Base-by-base conservation (phyloP, 257 asterid species). In the Paraleonurus japonicus region DNA sequence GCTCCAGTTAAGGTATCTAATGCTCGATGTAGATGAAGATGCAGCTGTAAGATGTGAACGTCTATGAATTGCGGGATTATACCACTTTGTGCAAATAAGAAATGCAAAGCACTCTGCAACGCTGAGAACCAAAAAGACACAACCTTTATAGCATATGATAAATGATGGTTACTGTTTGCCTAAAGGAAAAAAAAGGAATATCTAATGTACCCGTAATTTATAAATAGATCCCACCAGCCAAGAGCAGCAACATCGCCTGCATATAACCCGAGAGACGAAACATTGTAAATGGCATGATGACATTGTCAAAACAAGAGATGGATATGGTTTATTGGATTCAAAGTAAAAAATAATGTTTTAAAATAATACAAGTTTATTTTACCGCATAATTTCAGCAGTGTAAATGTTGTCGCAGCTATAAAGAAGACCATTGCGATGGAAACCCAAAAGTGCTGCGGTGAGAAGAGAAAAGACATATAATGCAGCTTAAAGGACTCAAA, bases 191-290 rank as follows among this genome's bases (percentile, higher is more conserved):
- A n/a, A 67, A 73, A 19, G 30, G 48, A 27, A 55, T 32, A 65
- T 51, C 15, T 57, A 30, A 69, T 57, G 65, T 86, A 94, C 99
- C 99, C 96, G 60, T 86, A 94, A 81, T 88, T 94, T 80, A 94
- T 89, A 72, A 91, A 94, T 58, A 94, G 84, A 84, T 91, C 99
- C 99, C 97, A 94, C 99, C 97, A 94, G 69, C 97, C 96, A 73
- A 94, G 96, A 81, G 96, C 95, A 67, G 85, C 95, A 13, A 89
- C 97, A 83, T 94, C 96, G 45, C 99, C 99, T 94, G 84, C 85
- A 81, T 33, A 71, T 10, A 39, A 65, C 77, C 65, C 67, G 61
- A 62, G 7, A 19, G 9, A 53, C 41, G 37, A 71, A 17, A 66
- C 28, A 63, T 19, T 65, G 59, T 3, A 64, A 68, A 72, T 5